Base-by-base conservation (phyloP, 2,329 filamentous ascomycete species). In the Paecilomyces sp. region DNA sequence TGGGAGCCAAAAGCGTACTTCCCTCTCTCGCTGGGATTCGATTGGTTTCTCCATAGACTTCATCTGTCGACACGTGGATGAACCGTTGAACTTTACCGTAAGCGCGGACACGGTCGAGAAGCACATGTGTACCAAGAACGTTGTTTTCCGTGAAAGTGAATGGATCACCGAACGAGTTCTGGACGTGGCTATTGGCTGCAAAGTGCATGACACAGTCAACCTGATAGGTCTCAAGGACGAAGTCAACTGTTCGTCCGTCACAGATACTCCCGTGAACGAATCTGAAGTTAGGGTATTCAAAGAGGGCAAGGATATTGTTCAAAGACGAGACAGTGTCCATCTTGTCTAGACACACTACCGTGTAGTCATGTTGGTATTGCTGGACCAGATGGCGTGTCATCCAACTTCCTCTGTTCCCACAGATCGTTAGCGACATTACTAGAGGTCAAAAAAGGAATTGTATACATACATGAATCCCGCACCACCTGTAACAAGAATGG, bases 121-220 rank as follows among this genome's bases (percentile, higher is more conserved):
- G 81, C 41, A 91, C 88, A 72, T 93, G 89, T n/a, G 90, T 93
- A 53, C 90, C 90, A 64, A 90, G 88, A 13, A 92, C 90, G 66
- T 93, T 94, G 60, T 87, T 92, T 66, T 87, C 86, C 0, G 89
- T 92, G 75, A 93, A 93, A 57, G 85, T 83, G 72, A 91, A 91
- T 9, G 89, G 91, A 76, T 93, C 91, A 56, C 88, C 88, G 68
- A 94, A 94, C 70, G 88, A 91, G 67, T 91, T 75, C 68, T 93
- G 89, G 56, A 94, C 90, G 70, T 93, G 90, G 7, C 88, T 91
- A 75, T 92, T 88, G n/a, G 90, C 90, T 2, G 90, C 90, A 68
- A 94, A 92, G 74, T 93, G 90, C 73, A 93, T 86, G 62, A 94
- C 82, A 57, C 89, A 91, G 71, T 93, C 90, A 67, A 93, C 88